Conservation (phyloP, 441 rosid species). For the Corymbia calophylla region DNA sequence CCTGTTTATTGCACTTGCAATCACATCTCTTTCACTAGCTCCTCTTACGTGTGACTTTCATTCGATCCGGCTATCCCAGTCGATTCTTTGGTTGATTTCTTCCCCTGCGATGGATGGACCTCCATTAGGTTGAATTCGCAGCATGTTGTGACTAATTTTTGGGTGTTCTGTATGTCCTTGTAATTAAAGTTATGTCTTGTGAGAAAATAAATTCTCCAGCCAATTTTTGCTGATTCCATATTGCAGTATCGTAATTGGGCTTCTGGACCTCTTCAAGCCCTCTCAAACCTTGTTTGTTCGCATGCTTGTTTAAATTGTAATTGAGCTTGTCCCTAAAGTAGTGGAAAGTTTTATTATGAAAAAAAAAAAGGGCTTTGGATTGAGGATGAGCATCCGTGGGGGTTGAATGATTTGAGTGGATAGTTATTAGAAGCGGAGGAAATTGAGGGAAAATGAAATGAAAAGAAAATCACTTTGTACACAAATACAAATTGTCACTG, state of each 20-base stretch:
- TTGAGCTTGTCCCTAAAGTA: too few relatives aligned
- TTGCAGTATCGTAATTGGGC: background rate
- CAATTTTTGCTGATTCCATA: background rate
- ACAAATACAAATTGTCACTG: too few relatives aligned
- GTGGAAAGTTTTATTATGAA: too few relatives aligned
- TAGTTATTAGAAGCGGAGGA: too few relatives aligned
- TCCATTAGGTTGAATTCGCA: background rate
- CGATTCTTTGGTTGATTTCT: background rate
- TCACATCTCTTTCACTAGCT: background rate
- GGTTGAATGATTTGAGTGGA: too few relatives aligned
- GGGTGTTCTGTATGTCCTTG: background rate
- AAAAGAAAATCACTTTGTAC: too few relatives aligned
- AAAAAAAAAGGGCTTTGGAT: too few relatives aligned
- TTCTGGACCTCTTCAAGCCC: too few relatives aligned
- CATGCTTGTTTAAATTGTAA: too few relatives aligned
- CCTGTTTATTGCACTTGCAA: background rate
- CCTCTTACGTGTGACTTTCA: background rate
- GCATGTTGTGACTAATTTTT: background rate
- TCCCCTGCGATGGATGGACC: background rate
- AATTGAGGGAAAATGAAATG: too few relatives aligned
- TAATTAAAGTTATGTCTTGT: background rate
- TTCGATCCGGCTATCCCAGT: background rate
- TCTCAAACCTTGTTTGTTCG: too few relatives aligned
- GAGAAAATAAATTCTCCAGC: background rate
- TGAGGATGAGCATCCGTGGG: too few relatives aligned